Percentiles rank a stretch among this genome's conserved stretches.
These are phyloP conservation scores for Aspergillus uvarum DNA, from an alignment of 2,329 filamentous ascomycete species.

Conservation along the genomic window DNA sequence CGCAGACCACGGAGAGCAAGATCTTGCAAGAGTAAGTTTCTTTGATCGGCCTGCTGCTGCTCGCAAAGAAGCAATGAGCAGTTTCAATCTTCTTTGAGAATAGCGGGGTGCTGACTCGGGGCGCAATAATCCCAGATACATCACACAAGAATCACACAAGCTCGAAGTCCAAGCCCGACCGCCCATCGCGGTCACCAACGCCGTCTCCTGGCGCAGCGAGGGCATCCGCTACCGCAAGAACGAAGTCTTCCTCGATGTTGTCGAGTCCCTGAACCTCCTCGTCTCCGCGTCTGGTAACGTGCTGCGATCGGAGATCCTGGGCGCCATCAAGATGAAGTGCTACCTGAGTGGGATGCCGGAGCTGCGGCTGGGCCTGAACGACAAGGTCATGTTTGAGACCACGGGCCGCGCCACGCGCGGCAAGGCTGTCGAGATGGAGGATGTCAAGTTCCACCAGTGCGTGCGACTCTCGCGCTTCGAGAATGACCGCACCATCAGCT, in stretches of 20 bases:
- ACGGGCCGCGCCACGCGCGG: constrained; percentile 90
- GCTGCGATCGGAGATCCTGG: constrained; percentile 90
- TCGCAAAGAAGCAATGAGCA: no score
- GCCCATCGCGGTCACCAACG: constrained; percentile 96
- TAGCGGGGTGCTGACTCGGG: background rate
- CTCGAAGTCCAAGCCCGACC: constrained; percentile 93
- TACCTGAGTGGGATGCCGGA: constrained; percentile 98
- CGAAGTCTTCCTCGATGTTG: constrained; percentile 96
- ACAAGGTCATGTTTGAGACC: constrained; percentile 99
- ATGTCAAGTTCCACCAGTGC: constrained; percentile 99
- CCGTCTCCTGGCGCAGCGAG: constrained; percentile 96
- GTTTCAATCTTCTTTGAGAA: no score
- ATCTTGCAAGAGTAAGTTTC: constrained; percentile 78
- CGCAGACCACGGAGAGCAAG: constrained; percentile 96
- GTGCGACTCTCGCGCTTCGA: constrained; percentile 94
- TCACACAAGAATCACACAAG: constrained; percentile 98
- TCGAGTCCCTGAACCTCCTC: constrained; percentile 93
- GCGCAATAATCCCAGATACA: constrained; percentile 59
- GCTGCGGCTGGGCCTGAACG: constrained; percentile 87
- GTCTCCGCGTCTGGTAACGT: constrained; percentile 95
- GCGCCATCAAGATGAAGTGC: constrained; percentile 99
- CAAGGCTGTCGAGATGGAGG: constrained; percentile 99
- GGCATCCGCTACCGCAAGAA: constrained; percentile 99
- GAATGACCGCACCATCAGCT: constrained; percentile 97
- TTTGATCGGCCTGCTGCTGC: background rate